Conservation (phyloP, 805 yeast species). For the Wickerhamomyces queroliae region DNA sequence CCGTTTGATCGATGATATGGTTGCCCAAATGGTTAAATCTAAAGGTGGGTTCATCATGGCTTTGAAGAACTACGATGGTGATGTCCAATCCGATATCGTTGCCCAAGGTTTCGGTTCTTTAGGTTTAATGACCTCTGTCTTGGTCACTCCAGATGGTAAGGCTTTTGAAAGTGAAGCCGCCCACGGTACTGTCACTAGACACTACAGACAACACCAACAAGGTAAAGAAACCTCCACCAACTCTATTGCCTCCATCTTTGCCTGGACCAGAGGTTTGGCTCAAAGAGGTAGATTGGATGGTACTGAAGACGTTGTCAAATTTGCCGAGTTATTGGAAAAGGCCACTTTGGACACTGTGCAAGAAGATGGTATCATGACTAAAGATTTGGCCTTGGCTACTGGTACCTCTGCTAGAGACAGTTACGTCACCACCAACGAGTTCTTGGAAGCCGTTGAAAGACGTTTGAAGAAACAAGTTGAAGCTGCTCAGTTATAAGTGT, state of each 20-base stretch:
- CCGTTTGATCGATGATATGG: slow-evolving; percentile 83
- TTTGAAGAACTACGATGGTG: slow-evolving; percentile 81
- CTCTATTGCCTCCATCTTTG: slow-evolving; percentile 80
- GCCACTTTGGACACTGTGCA: slow-evolving; percentile 71
- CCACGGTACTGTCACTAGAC: slow-evolving; percentile 86
- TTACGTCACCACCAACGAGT: slow-evolving; percentile 71
- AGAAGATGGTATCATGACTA: slow-evolving; percentile 73
- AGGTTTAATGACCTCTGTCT: slow-evolving; percentile 79
- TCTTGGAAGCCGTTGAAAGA: slow-evolving; percentile 69
- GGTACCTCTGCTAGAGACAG: slow-evolving; percentile 56
- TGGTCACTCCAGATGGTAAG: slow-evolving; percentile 81
- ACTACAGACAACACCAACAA: slow-evolving; percentile 73
- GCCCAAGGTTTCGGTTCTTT: slow-evolving; percentile 86
- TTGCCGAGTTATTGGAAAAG: slow-evolving; percentile 59
- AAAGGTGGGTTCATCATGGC: slow-evolving; percentile 81
- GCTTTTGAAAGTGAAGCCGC: slow-evolving; percentile 87
- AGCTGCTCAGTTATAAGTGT: slow-evolving; percentile 15
- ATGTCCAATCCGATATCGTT: slow-evolving; percentile 78
- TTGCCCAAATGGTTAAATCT: slow-evolving; percentile 82
- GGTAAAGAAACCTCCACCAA: slow-evolving; percentile 82
- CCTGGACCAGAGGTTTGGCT: slow-evolving; percentile 81
- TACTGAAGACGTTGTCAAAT: slow-evolving; percentile 64
- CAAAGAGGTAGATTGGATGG: slow-evolving; percentile 75
- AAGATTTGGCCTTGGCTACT: slow-evolving; percentile 71
- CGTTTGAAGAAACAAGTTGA: slow-evolving; percentile 36